phyloP scores from a whole-genome alignment of 352 stramenopile species.

The Pilasporangium apinafurcum region DNA sequence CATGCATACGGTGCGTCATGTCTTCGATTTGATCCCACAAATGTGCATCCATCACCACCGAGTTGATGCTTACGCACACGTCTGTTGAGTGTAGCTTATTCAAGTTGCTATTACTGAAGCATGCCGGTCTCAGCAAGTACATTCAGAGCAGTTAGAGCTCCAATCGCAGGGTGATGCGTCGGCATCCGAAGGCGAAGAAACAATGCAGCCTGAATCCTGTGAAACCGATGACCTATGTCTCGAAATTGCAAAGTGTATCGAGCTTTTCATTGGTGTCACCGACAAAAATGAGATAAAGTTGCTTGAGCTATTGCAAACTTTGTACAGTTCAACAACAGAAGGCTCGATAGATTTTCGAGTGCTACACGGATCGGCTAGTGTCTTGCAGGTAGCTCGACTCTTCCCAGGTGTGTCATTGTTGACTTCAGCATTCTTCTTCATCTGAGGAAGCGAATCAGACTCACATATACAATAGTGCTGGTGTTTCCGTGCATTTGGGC shows the following conservation, averaged over 20 bases:
- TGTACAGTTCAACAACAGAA: conserved; percentile 12
- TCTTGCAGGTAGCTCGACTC: conserved; percentile 31
- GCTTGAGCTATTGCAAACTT: conserved; percentile 8
- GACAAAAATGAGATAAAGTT: conserved; percentile 13
- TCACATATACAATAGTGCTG: conserved; percentile 24
- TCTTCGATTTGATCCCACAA: neutral
- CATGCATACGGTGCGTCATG: conserved; percentile 9
- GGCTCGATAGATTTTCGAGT: conserved; percentile 9
- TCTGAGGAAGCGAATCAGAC: no score
- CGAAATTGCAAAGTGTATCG: conserved; percentile 30
- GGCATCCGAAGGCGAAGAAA: neutral
- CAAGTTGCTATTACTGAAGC: conserved; percentile 15
- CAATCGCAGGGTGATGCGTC: neutral
- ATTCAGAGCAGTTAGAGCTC: neutral
- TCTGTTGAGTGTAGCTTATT: conserved; percentile 25
- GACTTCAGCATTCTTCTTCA: neutral
- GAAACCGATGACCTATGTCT: conserved; percentile 2
- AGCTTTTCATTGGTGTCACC: conserved; percentile 37
- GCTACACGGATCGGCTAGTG: conserved; percentile 17
- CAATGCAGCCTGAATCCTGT: neutral
- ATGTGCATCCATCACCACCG: neutral
- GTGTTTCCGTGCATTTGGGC: conserved; percentile 57
- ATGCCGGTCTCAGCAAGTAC: neutral
- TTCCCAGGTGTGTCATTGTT: conserved; percentile 36
- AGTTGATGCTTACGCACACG: no score